Evolutionary conservation across 2,329 filamentous ascomycete genomes (phyloP).

Genomic region (Clarireedia sp.): DNA sequence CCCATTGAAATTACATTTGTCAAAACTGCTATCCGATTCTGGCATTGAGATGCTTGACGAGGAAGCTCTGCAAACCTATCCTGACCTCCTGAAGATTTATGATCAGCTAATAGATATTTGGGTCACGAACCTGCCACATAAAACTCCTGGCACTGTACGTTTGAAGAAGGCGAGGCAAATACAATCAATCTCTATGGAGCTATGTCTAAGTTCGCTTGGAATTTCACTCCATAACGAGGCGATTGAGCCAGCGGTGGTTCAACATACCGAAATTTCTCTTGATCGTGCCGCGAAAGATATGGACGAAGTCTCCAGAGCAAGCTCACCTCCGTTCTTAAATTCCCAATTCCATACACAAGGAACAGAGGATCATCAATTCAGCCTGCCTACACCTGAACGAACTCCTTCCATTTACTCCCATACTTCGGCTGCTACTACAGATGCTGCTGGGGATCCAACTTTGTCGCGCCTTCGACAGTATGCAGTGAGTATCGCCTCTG

Average conservation of each 20-base stretch:
- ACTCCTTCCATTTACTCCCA: conserved; percentile 26
- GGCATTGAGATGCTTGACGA: conserved; percentile 7
- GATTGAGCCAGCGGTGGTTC: conserved; percentile 1
- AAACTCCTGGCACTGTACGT: conserved; percentile 20
- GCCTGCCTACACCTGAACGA: conserved; percentile 17
- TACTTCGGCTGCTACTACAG: conserved; percentile 15
- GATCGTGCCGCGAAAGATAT: conserved; percentile 8
- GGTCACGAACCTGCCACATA: conserved; percentile 24
- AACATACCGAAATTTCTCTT: not conserved
- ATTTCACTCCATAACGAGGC: conserved; percentile 20
- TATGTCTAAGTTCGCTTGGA: conserved; percentile 25
- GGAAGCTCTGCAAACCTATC: not conserved
- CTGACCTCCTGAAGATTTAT: conserved; percentile 24
- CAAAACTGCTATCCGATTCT: conserved; percentile 15
- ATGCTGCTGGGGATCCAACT: conserved; percentile 25
- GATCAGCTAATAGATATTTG: conserved; percentile 25
- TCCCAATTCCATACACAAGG: conserved; percentile 15
- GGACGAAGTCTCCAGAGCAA: conserved; percentile 12
- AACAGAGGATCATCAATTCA: conserved; percentile 9
- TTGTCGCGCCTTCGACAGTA: conserved; percentile 32
- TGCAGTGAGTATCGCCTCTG: conserved; percentile 26
- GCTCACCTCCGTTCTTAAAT: conserved; percentile 15
- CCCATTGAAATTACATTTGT: conserved; percentile 15
- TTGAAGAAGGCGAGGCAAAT: conserved; percentile 25
- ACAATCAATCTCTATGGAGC: conserved; percentile 24